Evolutionary conservation across 116 monocot species (phyloP), one percentile per base, ranked within the genome.

Genomic region (Trichopus zeylanicus): DNA sequence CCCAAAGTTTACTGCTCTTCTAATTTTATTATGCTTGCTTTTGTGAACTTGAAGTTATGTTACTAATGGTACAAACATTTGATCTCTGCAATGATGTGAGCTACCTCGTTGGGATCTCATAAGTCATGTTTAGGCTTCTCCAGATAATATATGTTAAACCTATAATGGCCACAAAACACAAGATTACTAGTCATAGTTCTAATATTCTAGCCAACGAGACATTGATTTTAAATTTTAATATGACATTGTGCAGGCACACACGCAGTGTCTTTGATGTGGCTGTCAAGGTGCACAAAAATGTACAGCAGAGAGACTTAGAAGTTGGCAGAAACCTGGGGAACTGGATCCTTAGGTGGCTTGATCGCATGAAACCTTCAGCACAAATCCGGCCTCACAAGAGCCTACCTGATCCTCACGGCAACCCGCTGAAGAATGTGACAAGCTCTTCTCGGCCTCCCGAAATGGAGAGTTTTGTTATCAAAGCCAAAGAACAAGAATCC

Each of bases 291-390:
- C 82, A 82, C 73, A 82, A 73, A 46, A 73, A 64, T 61, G 73
- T 82, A 42, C 82, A 82, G 54, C 66, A 77, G 28, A 82, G 77
- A 51, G 82, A 82, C 63, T 37, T 82, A 26, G 82, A 77, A 63
- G 77, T 55, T n/a, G 82, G 82, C 2, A 57, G 73, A 29, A 82
- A 55, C 48, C 38, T 82, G 1, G 82, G 77, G 6, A 82, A 63
- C 26, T 26, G 49, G 19, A 66, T 82, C 46, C 82, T 82, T 37
- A 60, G 77, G 27, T 69, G 73, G 66, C 77, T 82, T 29, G 82
- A 77, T 23, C 60, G 66, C 30, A 63, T 73, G 61, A 82, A 77
- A 62, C 77, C 82, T 2, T 82, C 77, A 11, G 80, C 80, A n/a
- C 53, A 72, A 64, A 80, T 80, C 12, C 70, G 80, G 6, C 55